Evolutionary conservation across 257 asterid genomes (phyloP).

Genomic region (Catharanthus roseus): DNA sequence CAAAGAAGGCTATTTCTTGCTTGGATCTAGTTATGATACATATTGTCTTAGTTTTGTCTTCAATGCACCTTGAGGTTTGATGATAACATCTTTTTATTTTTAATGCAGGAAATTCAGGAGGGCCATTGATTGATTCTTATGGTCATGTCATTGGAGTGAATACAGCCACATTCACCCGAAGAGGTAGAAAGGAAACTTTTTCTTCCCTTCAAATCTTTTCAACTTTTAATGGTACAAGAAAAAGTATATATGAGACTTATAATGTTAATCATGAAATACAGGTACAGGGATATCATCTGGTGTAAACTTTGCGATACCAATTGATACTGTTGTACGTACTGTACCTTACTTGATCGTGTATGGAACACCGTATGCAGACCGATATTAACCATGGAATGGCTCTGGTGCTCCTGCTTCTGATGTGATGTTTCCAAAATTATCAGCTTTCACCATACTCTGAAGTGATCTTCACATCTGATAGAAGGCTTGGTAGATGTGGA

Average conservation of each 20-base stretch:
- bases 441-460: neutral
- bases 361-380: constrained; percentile 62
- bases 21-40: neutral
- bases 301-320: constrained; percentile 81
- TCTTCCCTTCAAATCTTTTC: too few relatives aligned
- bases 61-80: neutral
- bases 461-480: neutral
- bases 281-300: constrained; percentile 86
- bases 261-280: constrained; percentile 27
- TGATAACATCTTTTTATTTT: neutral
- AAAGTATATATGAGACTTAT: neutral
- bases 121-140: constrained; percentile 68
- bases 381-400: constrained; percentile 31
- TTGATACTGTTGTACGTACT: constrained; percentile 56
- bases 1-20: neutral
- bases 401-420: neutral
- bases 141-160: constrained; percentile 89
- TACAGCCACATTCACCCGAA: constrained; percentile 88
- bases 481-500: neutral
- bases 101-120: constrained; percentile 81
- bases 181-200: constrained; percentile 34
- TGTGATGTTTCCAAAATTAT: neutral
- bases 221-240: too few relatives aligned
- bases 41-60: neutral
- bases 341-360: constrained; percentile 74